Conservation (phyloP, 257 asterid species). For the Voacanga thouarsii region DNA sequence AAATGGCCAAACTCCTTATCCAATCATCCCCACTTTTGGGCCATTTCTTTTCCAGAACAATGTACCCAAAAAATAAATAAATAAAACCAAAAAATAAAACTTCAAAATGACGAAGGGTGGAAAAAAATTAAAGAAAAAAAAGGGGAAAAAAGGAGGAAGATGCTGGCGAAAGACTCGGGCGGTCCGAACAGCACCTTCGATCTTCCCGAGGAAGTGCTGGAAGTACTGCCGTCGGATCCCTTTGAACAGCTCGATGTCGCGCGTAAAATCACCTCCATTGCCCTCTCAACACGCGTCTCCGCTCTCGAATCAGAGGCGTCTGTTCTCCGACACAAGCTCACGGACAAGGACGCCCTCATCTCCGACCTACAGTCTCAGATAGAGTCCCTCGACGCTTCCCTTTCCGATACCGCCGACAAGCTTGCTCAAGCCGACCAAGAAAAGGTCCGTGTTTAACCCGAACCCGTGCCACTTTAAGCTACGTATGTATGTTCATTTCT, state of each 20-base stretch:
- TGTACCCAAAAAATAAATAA: not conserved
- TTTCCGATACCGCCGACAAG: constrained; percentile 47
- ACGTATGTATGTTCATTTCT: not conserved
- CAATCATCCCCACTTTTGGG: not conserved
- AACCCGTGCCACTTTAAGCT: constrained; percentile 2
- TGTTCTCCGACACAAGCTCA: constrained; percentile 55
- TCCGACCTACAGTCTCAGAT: constrained; percentile 74
- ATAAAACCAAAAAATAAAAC: constrained; percentile 11
- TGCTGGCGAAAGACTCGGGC: constrained; percentile 49
- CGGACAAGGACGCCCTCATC: constrained; percentile 63
- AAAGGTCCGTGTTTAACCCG: constrained; percentile 43
- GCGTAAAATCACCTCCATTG: constrained; percentile 91
- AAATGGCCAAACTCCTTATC: constrained; percentile 17
- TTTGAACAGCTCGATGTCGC: constrained; percentile 92
- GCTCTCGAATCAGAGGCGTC: constrained; percentile 75
- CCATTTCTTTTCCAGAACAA: not conserved
- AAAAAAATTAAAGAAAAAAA: not conserved
- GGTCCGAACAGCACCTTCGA: constrained; percentile 40
- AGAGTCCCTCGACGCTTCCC: constrained; percentile 61
- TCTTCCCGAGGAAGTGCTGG: constrained; percentile 74
- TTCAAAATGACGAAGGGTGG: not conserved
- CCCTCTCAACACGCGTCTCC: constrained; percentile 80
- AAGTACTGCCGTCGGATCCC: constrained; percentile 76
- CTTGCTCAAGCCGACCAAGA: constrained; percentile 61
- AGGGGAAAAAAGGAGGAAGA: constrained; percentile 5